These are phyloP conservation scores for Curvularia spicifera DNA, from an alignment of 2,329 filamentous ascomycete species.

Conservation along the genomic window DNA sequence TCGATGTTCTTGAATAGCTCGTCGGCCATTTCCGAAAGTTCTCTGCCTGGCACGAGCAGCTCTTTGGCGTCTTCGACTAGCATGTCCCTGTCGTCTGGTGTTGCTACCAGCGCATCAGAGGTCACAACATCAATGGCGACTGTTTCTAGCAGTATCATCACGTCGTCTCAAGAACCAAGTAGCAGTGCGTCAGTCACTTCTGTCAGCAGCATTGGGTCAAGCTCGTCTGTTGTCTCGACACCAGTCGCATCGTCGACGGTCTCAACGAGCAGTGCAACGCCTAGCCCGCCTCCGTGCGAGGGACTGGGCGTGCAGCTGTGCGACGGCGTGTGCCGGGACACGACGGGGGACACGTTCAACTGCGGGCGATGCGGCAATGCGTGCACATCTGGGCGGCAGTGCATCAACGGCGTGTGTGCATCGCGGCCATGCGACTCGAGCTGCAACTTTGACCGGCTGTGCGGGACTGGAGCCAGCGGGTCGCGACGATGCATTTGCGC, in stretches of 20 bases:
- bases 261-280: constrained; percentile 6
- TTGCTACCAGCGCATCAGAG: not conserved
- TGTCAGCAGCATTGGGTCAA: constrained; percentile 1
- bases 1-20: not conserved
- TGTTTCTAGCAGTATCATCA: not conserved
- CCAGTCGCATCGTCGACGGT: constrained; percentile 6
- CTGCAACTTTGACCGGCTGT: constrained; percentile 36
- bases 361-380: constrained; percentile 38
- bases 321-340: constrained; percentile 33
- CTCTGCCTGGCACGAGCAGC: constrained; percentile 1
- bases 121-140: not conserved
- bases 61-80: not conserved
- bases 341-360: constrained; percentile 29
- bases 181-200: constrained; percentile 1
- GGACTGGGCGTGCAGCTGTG: constrained; percentile 26
- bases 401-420: constrained; percentile 46
- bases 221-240: constrained; percentile 3
- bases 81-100: not conserved
- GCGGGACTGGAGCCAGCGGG: constrained; percentile 24
- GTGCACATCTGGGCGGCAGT: constrained; percentile 32
- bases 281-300: constrained; percentile 20
- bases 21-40: constrained; percentile 1
- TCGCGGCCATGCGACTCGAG: constrained; percentile 37
- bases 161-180: not conserved
- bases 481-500: constrained; percentile 39